Conservation (phyloP, 2,329 filamentous ascomycete genomes). For the Tolypocladium endophyticum region DNA sequence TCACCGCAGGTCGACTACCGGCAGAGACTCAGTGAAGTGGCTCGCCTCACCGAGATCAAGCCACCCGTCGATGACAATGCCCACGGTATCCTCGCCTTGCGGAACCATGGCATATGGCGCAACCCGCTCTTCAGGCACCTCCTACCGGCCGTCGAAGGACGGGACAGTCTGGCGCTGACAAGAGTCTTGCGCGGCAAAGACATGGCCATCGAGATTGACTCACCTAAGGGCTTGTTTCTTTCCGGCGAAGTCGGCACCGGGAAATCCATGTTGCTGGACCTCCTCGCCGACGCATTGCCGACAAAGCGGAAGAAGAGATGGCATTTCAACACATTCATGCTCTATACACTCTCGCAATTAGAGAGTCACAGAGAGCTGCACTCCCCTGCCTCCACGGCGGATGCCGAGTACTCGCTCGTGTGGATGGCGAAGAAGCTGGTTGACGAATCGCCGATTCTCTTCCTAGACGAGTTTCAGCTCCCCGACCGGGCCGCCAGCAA, state of each 20-base stretch:
- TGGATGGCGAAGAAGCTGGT: constrained; percentile 69
- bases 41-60: constrained; percentile 28
- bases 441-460: constrained; percentile 63
- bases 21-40: constrained; percentile 51
- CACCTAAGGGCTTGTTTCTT: constrained; percentile 63
- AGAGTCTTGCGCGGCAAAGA: constrained; percentile 60
- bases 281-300: constrained; percentile 69
- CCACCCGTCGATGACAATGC: constrained; percentile 17
- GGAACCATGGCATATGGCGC: constrained; percentile 43
- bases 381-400: constrained; percentile 6
- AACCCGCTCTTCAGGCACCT: constrained; percentile 50
- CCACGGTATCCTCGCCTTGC: constrained; percentile 32
- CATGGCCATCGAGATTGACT: constrained; percentile 59
- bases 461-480: constrained; percentile 76
- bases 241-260: constrained; percentile 76
- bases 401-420: constrained; percentile 53
- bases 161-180: constrained; percentile 54
- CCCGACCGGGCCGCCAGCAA: constrained; percentile 70
- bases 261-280: constrained; percentile 75
- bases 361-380: constrained; percentile 48
- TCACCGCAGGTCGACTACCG: constrained; percentile 61
- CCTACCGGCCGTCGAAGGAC: constrained; percentile 43
- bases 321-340: constrained; percentile 84
- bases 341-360: constrained; percentile 62
- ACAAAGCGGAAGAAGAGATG: constrained; percentile 62